A percentile compares a stretch with the other conserved stretches of the same genome.
These are phyloP conservation scores for Mortierella sp. DNA, from an alignment of 371 early-diverging fungal genomes.

Conservation along the genomic window DNA sequence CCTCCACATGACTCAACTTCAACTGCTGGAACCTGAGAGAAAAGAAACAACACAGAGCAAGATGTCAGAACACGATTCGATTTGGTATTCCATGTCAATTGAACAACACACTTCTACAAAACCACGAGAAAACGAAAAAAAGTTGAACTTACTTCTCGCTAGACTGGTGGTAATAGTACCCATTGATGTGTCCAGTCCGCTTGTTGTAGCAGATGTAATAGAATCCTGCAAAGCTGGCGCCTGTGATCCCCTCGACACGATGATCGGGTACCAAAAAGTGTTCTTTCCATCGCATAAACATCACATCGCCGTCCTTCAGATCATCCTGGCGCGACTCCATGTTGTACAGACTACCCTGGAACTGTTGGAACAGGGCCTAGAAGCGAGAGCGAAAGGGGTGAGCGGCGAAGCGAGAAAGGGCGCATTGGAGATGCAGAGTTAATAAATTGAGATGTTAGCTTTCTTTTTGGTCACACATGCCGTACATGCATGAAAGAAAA, in stretches of 20 bases:
- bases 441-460: neutral
- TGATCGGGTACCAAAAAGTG: slow-evolving; percentile 96
- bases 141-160: slow-evolving; percentile 74
- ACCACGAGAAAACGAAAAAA: neutral
- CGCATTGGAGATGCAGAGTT: neutral
- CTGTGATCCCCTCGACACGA: slow-evolving; percentile 82
- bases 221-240: slow-evolving; percentile 95
- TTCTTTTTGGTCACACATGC: neutral
- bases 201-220: slow-evolving; percentile 93
- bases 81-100: neutral
- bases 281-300: slow-evolving; percentile 98
- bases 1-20: slow-evolving; percentile 74
- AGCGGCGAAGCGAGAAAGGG: neutral
- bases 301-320: slow-evolving; percentile 74
- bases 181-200: slow-evolving; percentile 79
- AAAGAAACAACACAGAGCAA: neutral
- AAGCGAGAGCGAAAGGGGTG: neutral
- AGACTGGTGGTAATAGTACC: slow-evolving; percentile 89
- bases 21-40: slow-evolving; percentile 82
- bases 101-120: neutral
- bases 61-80: neutral
- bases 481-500: neutral
- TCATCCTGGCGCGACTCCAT: slow-evolving; percentile 75
- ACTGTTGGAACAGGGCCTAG: slow-evolving; percentile 72
- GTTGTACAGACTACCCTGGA: slow-evolving; percentile 71